These are phyloP conservation scores for Pythium sukuiense DNA, from an alignment of 352 stramenopile species.

Conservation along the genomic window DNA sequence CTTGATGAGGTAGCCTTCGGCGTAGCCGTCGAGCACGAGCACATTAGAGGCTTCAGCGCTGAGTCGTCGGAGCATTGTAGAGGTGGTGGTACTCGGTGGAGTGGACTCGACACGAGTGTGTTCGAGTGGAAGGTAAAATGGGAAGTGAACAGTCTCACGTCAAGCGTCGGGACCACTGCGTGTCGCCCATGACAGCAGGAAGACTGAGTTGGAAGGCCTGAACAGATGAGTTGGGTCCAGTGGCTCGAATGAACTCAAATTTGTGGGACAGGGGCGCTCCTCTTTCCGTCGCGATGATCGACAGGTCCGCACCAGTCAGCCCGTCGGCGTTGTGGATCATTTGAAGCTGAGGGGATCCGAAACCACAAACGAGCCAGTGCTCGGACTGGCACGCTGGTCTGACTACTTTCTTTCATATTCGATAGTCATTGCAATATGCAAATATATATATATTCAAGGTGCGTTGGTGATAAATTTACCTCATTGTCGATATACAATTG, in stretches of 20 bases:
- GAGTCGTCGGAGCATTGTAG: background rate
- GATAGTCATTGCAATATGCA: background rate
- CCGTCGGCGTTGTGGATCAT: background rate
- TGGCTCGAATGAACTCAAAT: slow-evolving; percentile 2
- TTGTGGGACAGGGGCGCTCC: background rate
- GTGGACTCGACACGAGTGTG: background rate
- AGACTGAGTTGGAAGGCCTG: slow-evolving; percentile 1
- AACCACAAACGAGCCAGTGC: background rate
- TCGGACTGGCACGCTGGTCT: background rate
- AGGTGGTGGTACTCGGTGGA: background rate
- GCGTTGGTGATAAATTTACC: too few species aligned
- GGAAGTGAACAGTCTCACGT: background rate
- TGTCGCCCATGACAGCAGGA: background rate
- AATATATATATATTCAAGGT: background rate
- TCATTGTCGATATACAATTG: too few species aligned
- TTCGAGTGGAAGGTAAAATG: background rate
- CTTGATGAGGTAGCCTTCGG: slow-evolving; percentile 69
- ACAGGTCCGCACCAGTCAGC: background rate
- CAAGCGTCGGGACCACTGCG: background rate
- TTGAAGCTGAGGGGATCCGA: background rate
- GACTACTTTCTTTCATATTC: background rate
- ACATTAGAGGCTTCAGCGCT: slow-evolving; percentile 28
- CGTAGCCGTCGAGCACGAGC: slow-evolving; percentile 58
- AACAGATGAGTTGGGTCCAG: background rate
- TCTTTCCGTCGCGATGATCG: background rate